These are phyloP conservation scores for Rhodotorula sp. DNA, from an alignment of 1,284 basidiomycete genomes.

Conservation along the genomic window DNA sequence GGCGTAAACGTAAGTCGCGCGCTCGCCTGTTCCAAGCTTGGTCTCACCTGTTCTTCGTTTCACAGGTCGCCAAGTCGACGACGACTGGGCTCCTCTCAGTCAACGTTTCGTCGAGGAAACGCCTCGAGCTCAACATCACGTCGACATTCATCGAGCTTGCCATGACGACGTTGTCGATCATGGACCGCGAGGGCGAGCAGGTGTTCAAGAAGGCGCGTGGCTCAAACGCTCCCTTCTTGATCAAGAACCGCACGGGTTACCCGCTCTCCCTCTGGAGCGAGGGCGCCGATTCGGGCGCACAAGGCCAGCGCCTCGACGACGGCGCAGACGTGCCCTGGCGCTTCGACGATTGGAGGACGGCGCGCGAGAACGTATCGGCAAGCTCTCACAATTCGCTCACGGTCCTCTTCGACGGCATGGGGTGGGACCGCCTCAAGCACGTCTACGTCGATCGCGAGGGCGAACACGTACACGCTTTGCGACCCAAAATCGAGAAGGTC, in stretches of 20 bases:
- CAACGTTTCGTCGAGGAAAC: constrained; percentile 72
- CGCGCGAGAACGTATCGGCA: constrained; percentile 84
- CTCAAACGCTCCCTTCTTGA: constrained; percentile 87
- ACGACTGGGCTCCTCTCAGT: constrained; percentile 53
- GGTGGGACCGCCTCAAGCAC: constrained; percentile 86
- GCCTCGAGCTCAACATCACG: constrained; percentile 89
- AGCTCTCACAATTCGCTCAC: constrained; percentile 80
- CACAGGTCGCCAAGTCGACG: constrained; percentile 53
- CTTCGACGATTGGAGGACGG: constrained; percentile 94
- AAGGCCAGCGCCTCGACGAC: constrained; percentile 56
- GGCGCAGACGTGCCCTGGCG: constrained; percentile 88
- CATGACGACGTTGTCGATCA: constrained; percentile 70
- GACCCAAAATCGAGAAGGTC: constrained; percentile 74
- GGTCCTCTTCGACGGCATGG: constrained; percentile 78
- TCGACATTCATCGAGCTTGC: constrained; percentile 87
- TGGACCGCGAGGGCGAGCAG: constrained; percentile 70
- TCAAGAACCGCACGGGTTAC: constrained; percentile 88
- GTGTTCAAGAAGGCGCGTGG: constrained; percentile 74
- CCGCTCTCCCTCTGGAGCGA: constrained; percentile 54
- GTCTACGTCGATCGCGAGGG: constrained; percentile 94
- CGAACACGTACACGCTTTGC: constrained; percentile 82
- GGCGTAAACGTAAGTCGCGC: constrained; percentile 62
- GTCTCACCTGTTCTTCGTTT: neutral
- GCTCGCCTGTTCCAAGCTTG: neutral
- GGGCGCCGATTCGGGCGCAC: constrained; percentile 16